phyloP scores from a whole-genome alignment of 768 basidiomycete species.

The Amyloporia xantha region DNA sequence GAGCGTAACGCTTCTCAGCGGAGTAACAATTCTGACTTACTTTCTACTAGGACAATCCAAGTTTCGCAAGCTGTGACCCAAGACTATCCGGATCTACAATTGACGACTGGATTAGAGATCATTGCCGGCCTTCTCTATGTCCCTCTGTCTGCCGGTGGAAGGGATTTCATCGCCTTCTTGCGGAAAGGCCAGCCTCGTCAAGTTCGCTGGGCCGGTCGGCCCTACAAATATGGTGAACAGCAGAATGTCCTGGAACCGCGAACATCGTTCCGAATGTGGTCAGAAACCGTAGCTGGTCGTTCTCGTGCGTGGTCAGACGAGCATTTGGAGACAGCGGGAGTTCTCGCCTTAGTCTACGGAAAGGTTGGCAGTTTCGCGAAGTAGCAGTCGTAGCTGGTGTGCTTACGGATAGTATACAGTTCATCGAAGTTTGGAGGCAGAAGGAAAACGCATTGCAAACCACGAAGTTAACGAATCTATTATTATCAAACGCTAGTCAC shows the following conservation, averaged over 20 bases:
- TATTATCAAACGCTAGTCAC: constrained; percentile 78
- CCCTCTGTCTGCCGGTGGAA: constrained; percentile 63
- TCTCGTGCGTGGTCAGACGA: constrained; percentile 75
- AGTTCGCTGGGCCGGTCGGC: constrained; percentile 76
- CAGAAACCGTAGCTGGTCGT: constrained; percentile 62
- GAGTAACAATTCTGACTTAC: not conserved
- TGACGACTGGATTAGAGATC: constrained; percentile 51
- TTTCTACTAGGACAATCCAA: constrained; percentile 48
- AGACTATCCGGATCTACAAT: constrained; percentile 68
- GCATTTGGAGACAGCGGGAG: constrained; percentile 75
- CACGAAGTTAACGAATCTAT: constrained; percentile 64
- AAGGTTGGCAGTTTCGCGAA: constrained; percentile 37
- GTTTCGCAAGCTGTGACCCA: constrained; percentile 58
- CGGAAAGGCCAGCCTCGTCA: constrained; percentile 68
- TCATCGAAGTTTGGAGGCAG: constrained; percentile 83
- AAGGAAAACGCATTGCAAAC: constrained; percentile 69
- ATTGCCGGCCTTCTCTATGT: constrained; percentile 73
- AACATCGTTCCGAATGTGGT: constrained; percentile 77
- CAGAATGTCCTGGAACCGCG: constrained; percentile 56
- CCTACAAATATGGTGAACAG: constrained; percentile 38
- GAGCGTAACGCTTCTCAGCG: constrained; percentile 20
- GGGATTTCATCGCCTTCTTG: constrained; percentile 77
- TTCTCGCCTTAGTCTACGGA: constrained; percentile 72
- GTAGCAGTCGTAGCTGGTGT: not conserved
- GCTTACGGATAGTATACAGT: constrained; percentile 32